Conservation (phyloP, 257 asterid genomes). For the Solanum piurae region DNA sequence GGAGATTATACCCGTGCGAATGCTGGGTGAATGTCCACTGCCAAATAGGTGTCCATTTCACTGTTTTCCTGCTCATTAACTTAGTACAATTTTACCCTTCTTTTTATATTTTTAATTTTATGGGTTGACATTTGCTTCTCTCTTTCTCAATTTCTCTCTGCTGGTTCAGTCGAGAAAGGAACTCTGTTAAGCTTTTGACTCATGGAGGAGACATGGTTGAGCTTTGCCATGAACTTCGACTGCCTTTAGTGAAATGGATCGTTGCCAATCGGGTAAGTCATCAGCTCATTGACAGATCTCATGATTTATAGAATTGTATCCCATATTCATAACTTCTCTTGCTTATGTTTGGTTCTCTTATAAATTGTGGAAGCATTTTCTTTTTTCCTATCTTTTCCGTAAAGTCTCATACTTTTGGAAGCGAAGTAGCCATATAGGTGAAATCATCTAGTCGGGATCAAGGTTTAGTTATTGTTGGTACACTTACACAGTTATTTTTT, state of each 20-base stretch:
- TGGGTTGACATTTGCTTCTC: slow-evolving; percentile 2
- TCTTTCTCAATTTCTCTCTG: slow-evolving; percentile 5
- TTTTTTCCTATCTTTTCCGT: neutral
- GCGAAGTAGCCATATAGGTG: neutral
- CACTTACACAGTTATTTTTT: neutral
- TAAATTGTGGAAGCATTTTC: neutral
- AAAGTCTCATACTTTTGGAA: neutral
- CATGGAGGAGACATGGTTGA: slow-evolving; percentile 91
- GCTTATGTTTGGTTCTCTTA: neutral
- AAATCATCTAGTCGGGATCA: neutral
- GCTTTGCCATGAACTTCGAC: slow-evolving; percentile 86
- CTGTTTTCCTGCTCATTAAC: neutral
- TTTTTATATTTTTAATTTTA: neutral
- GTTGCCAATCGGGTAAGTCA: slow-evolving; percentile 53
- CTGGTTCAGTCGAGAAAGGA: slow-evolving; percentile 25
- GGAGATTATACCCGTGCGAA: slow-evolving; percentile 70
- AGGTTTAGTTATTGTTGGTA: neutral
- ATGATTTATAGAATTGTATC: neutral
- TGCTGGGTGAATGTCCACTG: slow-evolving; percentile 46
- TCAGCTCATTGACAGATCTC: neutral
- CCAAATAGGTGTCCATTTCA: slow-evolving; percentile 44
- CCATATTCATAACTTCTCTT: neutral
- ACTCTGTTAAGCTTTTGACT: slow-evolving; percentile 63
- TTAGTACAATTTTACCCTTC: neutral
- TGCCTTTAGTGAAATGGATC: slow-evolving; percentile 78